Conservation (phyloP, 306 rosid species). For the Acacia confusa region DNA sequence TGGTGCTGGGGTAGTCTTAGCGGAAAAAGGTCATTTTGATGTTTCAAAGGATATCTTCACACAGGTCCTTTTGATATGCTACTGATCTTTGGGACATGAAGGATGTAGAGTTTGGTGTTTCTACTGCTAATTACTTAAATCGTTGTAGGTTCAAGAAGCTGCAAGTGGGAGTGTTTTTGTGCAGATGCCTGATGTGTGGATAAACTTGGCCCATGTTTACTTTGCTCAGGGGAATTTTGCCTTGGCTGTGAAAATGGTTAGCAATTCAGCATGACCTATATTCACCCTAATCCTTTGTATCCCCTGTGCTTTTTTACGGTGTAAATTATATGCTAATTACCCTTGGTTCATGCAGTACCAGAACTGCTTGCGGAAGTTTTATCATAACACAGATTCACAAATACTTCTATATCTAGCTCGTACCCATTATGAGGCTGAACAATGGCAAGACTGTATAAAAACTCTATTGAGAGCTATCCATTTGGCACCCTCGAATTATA, state of each 20-base stretch:
- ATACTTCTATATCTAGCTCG: conserved; percentile 95
- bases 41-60: conserved; percentile 92
- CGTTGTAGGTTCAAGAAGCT: conserved; percentile 95
- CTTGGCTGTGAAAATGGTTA: conserved; percentile 96
- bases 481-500: conserved; percentile 95
- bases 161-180: conserved; percentile 98
- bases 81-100: conserved; percentile 24
- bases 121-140: conserved; percentile 21
- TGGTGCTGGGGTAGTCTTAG: conserved; percentile 95
- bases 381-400: conserved; percentile 89
- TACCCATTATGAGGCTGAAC: conserved; percentile 96
- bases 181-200: conserved; percentile 99
- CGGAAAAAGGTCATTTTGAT: conserved; percentile 99
- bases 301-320: conserved; percentile 24
- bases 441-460: conserved; percentile 99
- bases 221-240: conserved; percentile 96
- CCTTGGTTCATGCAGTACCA: conserved; percentile 77
- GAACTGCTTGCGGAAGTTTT: conserved; percentile 96
- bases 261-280: conserved; percentile 15
- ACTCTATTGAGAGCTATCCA: conserved; percentile 91
- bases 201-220: conserved; percentile 95
- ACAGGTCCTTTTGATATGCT: conserved; percentile 48
- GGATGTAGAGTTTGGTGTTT: conserved; percentile 29
- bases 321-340: conserved; percentile 35
- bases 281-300: conserved; percentile 26